Base-by-base conservation (phyloP, 75 land plant species). In the Adiantum capillusveneris region DNA sequence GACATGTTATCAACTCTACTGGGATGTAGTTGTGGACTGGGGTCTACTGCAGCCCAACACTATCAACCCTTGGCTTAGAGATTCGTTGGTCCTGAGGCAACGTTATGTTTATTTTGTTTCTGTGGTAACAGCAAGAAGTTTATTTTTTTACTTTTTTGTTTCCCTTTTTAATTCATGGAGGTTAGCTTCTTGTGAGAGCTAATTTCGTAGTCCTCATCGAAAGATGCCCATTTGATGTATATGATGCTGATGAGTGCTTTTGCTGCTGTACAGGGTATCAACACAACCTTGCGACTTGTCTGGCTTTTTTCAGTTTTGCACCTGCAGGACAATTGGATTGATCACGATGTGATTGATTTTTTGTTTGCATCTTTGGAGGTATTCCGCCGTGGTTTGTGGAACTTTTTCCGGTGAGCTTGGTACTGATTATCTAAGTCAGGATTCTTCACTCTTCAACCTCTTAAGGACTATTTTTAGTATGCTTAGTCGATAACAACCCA, bases 361-460 rank as follows among this genome's bases (percentile, higher is more conserved):
- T 43, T 56, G 14, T 48, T 73, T 36, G 59, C 57, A 36, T 63
- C 56, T 20, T 31, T 65, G 51, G 81, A 78, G 54, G 53, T 78
- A 28, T 34, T 76, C 29, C 72, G 81, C 21, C 78, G 81, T 28
- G 81, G 81, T 19, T 30, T 66, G 41, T 78, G 81, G 81, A 78
- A 74, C 60, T 78, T 74, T 53, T 78, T 62, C 73, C 78, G 81
- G 81, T 78, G 72, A 67, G 46, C 25, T 29, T 11, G 1, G 25
- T 6, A 24, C n/a, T 1, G 28, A 25, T 56, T 20, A 16, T 59
- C 25, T 34, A 34, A 34, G 37, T 5, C 9, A 5, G 37, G 9
- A 22, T 31, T 5, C 11, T 25, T 6, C 14, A 6, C 3, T 46
- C 12, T 46, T 46, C 6, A 46, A 21, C 14, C 22, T 17, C 14